Conservation (phyloP, 192 early-diverging fungal genomes). For the Mortierella alpina region DNA sequence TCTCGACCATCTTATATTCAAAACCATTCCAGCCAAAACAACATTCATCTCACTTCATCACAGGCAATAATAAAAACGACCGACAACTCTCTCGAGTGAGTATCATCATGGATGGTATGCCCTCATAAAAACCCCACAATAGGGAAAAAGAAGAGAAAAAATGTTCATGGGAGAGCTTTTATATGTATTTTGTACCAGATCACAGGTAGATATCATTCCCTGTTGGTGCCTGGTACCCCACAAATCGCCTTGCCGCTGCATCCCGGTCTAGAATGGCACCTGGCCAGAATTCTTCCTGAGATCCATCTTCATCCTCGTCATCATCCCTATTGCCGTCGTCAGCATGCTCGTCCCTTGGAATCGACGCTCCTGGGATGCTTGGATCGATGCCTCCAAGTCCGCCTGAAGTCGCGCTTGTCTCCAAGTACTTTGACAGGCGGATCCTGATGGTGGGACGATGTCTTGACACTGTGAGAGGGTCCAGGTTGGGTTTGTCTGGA, state of each 20-base stretch:
- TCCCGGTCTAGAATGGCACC: constrained; percentile 46
- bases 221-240: constrained; percentile 46
- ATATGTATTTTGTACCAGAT: background rate
- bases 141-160: background rate
- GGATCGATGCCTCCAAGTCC: constrained; percentile 12
- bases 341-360: constrained; percentile 32
- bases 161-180: background rate
- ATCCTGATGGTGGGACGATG: constrained; percentile 49
- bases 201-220: constrained; percentile 50
- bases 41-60: background rate
- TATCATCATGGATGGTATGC: background rate
- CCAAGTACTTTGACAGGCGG: constrained; percentile 31
- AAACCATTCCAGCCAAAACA: too few relatives aligned
- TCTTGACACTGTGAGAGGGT: constrained; percentile 31
- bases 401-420: background rate
- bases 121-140: background rate
- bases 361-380: constrained; percentile 23
- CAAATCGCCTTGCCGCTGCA: constrained; percentile 39
- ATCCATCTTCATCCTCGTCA: constrained; percentile 4
- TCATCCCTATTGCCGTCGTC: constrained; percentile 8
- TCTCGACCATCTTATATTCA: too few relatives aligned
- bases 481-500: constrained; percentile 35
- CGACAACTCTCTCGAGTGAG: background rate
- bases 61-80: background rate
- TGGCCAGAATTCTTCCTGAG: constrained; percentile 31